Conservation (phyloP, 78 protist genomes). For the Acrasis kona region DNA sequence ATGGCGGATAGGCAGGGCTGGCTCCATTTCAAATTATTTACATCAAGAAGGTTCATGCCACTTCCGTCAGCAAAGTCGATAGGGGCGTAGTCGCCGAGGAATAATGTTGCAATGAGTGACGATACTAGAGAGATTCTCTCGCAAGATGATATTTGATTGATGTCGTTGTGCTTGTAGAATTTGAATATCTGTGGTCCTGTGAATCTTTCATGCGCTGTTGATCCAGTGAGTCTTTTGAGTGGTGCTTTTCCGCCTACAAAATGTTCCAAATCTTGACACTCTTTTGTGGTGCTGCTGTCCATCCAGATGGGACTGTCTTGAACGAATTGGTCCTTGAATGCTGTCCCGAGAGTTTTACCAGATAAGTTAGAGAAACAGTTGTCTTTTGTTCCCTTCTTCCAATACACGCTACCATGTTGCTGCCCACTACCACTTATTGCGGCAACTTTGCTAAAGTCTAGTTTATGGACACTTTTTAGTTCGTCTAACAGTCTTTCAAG, state of each 20-base stretch:
- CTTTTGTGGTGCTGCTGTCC: conserved; percentile 20
- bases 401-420: conserved; percentile 2
- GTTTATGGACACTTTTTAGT: not conserved
- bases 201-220: conserved; percentile 22
- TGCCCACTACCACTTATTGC: conserved; percentile 15
- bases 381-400: conserved; percentile 11
- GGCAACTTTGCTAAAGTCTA: not conserved
- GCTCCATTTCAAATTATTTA: conserved; percentile 3
- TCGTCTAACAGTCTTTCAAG: conserved; percentile 14
- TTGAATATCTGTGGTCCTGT: conserved; percentile 19
- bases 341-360: not conserved
- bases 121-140: conserved; percentile 12
- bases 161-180: not conserved
- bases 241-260: conserved; percentile 1
- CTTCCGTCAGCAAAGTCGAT: conserved; percentile 27
- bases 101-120: conserved; percentile 14
- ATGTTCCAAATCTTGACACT: conserved; percentile 18
- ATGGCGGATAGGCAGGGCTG: not conserved
- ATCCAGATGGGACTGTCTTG: conserved; percentile 28
- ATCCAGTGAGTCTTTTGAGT: conserved; percentile 14
- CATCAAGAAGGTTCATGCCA: conserved; percentile 25
- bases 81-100: conserved; percentile 19
- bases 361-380: not conserved
- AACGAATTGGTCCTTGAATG: not conserved
- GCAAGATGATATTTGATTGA: not conserved